Evolutionary conservation across 1,139 yeast genomes (phyloP).

Genomic region (Suhomyces maxii): DNA sequence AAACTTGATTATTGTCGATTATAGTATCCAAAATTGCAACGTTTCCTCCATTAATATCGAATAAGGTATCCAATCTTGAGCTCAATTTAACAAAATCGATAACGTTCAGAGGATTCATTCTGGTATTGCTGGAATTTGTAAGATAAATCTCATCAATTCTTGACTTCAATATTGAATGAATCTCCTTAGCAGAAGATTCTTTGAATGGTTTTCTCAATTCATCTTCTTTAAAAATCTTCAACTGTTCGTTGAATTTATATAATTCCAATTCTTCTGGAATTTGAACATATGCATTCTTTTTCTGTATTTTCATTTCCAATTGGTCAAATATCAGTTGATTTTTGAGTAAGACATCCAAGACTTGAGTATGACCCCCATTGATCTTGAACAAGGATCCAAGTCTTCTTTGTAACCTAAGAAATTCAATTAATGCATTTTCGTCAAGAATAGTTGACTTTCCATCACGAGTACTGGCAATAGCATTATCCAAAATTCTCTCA

Average conservation of each 20-base stretch:
- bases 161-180: conserved; percentile 19
- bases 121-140: conserved; percentile 2
- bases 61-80: conserved; percentile 16
- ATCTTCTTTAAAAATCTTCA: conserved; percentile 13
- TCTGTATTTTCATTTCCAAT: background rate
- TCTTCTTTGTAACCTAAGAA: conserved; percentile 22
- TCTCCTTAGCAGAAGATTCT: conserved; percentile 13
- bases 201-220: conserved; percentile 14
- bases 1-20: conserved; percentile 17
- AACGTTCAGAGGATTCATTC: conserved; percentile 11
- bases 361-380: conserved; percentile 34
- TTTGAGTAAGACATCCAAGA: conserved; percentile 30
- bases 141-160: conserved; percentile 21
- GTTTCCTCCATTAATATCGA: conserved; percentile 21
- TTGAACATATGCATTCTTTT: conserved; percentile 14
- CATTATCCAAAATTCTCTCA: conserved; percentile 16
- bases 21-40: conserved; percentile 23
- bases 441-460: conserved; percentile 19
- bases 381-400: conserved; percentile 24
- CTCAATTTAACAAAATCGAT: conserved; percentile 16
- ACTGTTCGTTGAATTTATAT: conserved; percentile 18
- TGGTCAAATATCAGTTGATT: conserved; percentile 3
- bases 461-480: conserved; percentile 19
- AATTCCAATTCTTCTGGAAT: conserved; percentile 26
- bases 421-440: conserved; percentile 19